Percentiles rank a stretch among this genome's conserved stretches.
Evolutionary conservation across 176 grass and related monocot species (phyloP).

Genomic region (maize (Zea mays)): DNA sequence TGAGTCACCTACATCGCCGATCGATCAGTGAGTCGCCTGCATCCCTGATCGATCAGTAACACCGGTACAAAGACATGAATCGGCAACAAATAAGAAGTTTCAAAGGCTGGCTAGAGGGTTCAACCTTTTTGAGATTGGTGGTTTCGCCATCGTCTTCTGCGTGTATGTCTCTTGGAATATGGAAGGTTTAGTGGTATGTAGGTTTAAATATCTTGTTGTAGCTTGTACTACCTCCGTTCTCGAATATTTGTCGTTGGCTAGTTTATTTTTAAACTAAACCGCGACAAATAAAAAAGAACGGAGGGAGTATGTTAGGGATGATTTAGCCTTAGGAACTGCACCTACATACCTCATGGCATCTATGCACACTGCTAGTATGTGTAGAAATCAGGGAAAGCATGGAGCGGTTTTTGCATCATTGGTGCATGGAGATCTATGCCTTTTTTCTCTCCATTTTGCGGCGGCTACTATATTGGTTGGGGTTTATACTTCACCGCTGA

Average conservation of each 20-base stretch:
- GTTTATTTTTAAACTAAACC: no score
- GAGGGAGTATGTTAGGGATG: constrained; percentile 14
- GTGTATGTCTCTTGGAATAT: constrained; percentile 29
- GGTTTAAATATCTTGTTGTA: constrained; percentile 38
- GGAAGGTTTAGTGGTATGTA: constrained; percentile 55
- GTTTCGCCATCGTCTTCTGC: constrained; percentile 24
- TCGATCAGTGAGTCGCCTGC: constrained; percentile 2
- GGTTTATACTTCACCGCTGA: constrained; percentile 29
- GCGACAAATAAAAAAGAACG: no score
- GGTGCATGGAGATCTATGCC: constrained; percentile 34
- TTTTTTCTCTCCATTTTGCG: constrained; percentile 32
- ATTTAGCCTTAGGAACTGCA: constrained; percentile 46
- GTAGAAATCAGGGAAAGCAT: constrained; percentile 27
- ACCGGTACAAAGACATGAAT: not conserved
- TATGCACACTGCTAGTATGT: constrained; percentile 47
- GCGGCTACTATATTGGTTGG: constrained; percentile 37
- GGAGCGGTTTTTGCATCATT: constrained; percentile 45
- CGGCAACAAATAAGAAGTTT: constrained; percentile 48
- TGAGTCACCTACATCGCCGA: constrained; percentile 45
- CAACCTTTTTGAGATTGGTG: constrained; percentile 44
- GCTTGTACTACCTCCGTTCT: not conserved
- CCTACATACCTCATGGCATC: constrained; percentile 36
- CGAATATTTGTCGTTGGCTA: no score
- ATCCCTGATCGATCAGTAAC: not conserved
- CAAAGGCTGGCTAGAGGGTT: constrained; percentile 33